Conservation (phyloP, 2,329 filamentous ascomycete species). For the Colletotrichum nymphaeae region DNA sequence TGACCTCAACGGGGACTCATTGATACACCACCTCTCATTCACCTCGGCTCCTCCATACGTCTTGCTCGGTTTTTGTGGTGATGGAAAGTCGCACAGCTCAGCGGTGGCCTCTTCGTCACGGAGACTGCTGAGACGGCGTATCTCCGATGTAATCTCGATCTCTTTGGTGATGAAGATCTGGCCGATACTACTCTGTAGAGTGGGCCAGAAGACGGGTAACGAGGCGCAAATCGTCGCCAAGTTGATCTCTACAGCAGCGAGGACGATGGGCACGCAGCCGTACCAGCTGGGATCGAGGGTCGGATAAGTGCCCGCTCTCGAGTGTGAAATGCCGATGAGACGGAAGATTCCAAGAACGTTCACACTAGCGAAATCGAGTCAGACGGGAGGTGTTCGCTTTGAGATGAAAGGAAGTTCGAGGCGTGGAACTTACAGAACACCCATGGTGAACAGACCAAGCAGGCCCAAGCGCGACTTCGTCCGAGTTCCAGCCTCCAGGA, state of each 20-base stretch:
- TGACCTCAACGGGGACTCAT: background rate
- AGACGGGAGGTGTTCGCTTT: background rate
- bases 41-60: background rate
- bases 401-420: background rate
- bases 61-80: background rate
- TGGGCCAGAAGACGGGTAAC: constrained; percentile 32
- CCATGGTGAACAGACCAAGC: constrained; percentile 44
- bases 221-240: constrained; percentile 31
- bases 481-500: constrained; percentile 39
- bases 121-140: constrained; percentile 16
- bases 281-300: constrained; percentile 51
- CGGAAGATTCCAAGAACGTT: constrained; percentile 42
- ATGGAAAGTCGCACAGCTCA: constrained; percentile 13
- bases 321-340: constrained; percentile 43
- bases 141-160: constrained; percentile 41
- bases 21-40: background rate
- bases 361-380: constrained; percentile 31
- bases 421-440: constrained; percentile 43
- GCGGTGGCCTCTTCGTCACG: background rate
- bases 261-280: constrained; percentile 45
- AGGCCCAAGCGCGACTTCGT: constrained; percentile 46
- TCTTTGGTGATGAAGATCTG: constrained; percentile 50
- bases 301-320: constrained; percentile 45
- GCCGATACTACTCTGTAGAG: constrained; percentile 42
- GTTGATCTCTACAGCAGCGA: constrained; percentile 48